Evolutionary conservation across 2,329 filamentous ascomycete species (phyloP).

Genomic region (Diaporthe citriasiana): DNA sequence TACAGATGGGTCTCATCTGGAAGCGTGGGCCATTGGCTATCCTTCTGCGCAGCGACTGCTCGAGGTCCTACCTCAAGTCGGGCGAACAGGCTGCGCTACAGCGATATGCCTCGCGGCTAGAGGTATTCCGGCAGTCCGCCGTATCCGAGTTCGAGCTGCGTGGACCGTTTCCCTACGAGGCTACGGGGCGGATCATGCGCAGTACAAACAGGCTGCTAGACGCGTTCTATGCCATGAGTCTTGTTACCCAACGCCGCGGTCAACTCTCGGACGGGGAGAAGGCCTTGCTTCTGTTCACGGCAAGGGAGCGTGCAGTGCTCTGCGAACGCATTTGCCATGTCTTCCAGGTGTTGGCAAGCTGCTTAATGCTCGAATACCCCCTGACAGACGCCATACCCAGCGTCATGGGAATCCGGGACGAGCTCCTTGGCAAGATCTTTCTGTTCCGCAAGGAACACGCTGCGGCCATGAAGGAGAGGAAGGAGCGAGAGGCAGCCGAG

Average conservation of each 20-base stretch:
- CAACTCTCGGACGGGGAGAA: conserved; percentile 84
- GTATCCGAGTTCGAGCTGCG: conserved; percentile 90
- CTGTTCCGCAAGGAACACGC: conserved; percentile 82
- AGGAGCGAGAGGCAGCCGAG: conserved; percentile 48
- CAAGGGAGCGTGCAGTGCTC: conserved; percentile 82
- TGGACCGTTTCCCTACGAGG: conserved; percentile 84
- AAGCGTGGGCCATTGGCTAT: conserved; percentile 89
- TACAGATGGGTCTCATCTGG: conserved; percentile 97
- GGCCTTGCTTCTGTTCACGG: conserved; percentile 83
- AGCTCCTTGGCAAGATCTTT: conserved; percentile 88
- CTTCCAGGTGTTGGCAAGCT: conserved; percentile 87
- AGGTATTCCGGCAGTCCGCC: conserved; percentile 79
- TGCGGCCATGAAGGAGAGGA: conserved; percentile 57
- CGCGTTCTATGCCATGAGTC: conserved; percentile 95
- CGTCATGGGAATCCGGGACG: conserved; percentile 83
- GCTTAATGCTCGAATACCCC: conserved; percentile 94
- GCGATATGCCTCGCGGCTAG: conserved; percentile 81
- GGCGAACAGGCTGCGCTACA: conserved; percentile 90
- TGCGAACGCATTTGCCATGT: conserved; percentile 94
- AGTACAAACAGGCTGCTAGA: conserved; percentile 89
- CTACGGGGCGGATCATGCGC: conserved; percentile 81
- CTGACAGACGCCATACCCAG: conserved; percentile 90
- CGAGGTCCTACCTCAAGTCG: conserved; percentile 84
- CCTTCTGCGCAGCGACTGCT: conserved; percentile 71
- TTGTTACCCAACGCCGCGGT: conserved; percentile 86